Base-by-base conservation (phyloP, 192 early-diverging fungal species). In the Jimgerdemannia flammicorona region DNA sequence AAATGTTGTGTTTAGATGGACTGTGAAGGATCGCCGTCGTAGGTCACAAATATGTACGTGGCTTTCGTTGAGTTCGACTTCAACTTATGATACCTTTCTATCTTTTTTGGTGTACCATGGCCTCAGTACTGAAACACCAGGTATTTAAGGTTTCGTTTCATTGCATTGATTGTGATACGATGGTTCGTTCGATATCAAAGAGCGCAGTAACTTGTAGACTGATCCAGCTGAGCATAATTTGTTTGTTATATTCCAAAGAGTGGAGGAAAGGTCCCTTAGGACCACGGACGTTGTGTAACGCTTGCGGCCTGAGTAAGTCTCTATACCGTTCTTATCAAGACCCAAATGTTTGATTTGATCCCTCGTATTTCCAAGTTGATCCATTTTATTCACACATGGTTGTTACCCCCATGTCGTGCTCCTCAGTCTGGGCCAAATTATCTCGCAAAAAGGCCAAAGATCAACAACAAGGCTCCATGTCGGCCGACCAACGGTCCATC, bases 201-300 rank as follows among this genome's bases (percentile, higher is more conserved):
- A 29, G 29, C 29, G 29, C 29, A 29, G 29, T 29, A 29, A 29
- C 29, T 29, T 29, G 29, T 1, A 29, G 29, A 29, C 29, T 29
- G 29, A 29, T 29, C 29, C 1, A 29, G 29, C 29, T 29, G 29
- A 29, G 29, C 29, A 29, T 29, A n/a, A n/a, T n/a, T n/a, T n/a
- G n/a, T n/a, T n/a, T n/a, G n/a, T 29, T 29, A 1, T 29, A 29
- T 29, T 29, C 29, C 29, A 29, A 29, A 10, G 87, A 87, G 75
- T 89, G 87, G 87, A 74, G 87, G 65, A 76, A 80, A 44, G 87
- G 87, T 20, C 87, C 84, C 44, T 83, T 82, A n/a, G 87, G 87
- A 4, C 84, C 85, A 64, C 86, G 87, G 67, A 86, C 83, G 70
- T 69, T 89, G 2, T 89, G 87, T 67, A 89, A 89, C 54, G 87